Evolutionary conservation across 108 stramenopile genomes (phyloP).

Genomic region (Cyclostephanos tholiformis): DNA sequence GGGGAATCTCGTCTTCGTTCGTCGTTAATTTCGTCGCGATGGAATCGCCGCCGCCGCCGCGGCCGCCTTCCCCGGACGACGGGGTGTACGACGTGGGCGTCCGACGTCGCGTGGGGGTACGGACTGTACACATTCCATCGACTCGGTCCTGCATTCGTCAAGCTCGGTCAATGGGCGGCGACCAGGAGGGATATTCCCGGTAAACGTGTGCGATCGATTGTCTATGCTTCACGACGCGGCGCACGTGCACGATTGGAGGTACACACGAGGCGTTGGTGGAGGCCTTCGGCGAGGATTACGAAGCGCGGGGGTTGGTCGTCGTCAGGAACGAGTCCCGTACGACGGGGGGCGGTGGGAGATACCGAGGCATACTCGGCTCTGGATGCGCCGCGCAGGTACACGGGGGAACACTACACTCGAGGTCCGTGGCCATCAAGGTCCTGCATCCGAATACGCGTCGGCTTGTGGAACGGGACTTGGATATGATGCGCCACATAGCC

Average conservation of each 20-base stretch:
- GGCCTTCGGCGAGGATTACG: slow-evolving; percentile 76
- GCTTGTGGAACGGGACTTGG: slow-evolving; percentile 72
- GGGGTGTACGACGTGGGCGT: slow-evolving; percentile 33
- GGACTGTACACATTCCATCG: slow-evolving; percentile 63
- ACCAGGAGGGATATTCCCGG: slow-evolving; percentile 91
- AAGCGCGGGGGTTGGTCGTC: slow-evolving; percentile 57
- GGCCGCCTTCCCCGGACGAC: no score
- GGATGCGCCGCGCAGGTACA: slow-evolving; percentile 93
- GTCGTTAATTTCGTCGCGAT: not conserved
- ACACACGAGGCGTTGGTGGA: slow-evolving; percentile 63
- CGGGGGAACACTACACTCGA: slow-evolving; percentile 50
- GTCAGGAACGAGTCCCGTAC: not conserved
- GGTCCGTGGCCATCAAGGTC: slow-evolving; percentile 81
- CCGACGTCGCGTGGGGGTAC: slow-evolving; percentile 76
- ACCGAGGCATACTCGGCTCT: slow-evolving; percentile 66
- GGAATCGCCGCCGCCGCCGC: not conserved
- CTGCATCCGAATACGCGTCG: slow-evolving; percentile 74
- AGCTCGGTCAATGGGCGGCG: slow-evolving; percentile 89
- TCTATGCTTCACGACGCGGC: slow-evolving; percentile 68
- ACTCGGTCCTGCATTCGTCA: slow-evolving; percentile 84
- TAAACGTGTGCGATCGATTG: slow-evolving; percentile 68
- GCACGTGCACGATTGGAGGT: slow-evolving; percentile 65
- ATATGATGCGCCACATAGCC: slow-evolving; percentile 69
- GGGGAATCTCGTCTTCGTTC: no score
- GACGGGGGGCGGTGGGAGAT: not conserved